Evolutionary conservation across 257 asterid species (phyloP).

Genomic region (Parsonsia alboflavescens): DNA sequence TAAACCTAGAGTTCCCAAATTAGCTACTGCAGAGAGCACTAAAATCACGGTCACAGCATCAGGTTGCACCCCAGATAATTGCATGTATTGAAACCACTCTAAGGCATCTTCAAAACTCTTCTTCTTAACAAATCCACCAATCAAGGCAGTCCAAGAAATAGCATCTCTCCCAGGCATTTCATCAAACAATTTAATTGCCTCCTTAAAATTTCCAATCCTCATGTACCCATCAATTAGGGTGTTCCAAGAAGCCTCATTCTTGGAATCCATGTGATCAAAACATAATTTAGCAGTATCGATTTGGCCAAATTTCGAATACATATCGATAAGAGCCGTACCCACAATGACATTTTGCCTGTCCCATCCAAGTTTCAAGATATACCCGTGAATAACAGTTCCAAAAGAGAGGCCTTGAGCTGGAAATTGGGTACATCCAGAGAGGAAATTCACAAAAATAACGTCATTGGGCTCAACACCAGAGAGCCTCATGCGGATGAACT

Average conservation of each 20-base stretch:
- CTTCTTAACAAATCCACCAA: slow-evolving; percentile 64
- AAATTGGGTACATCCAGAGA: slow-evolving; percentile 63
- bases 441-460: slow-evolving; percentile 53
- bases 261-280: slow-evolving; percentile 43
- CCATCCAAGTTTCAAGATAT: slow-evolving; percentile 53
- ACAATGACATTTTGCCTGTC: slow-evolving; percentile 50
- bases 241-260: slow-evolving; percentile 72
- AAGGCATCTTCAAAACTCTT: slow-evolving; percentile 53
- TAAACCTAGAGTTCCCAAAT: slow-evolving; percentile 61
- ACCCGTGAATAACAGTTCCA: slow-evolving; percentile 54
- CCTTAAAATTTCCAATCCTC: slow-evolving; percentile 47
- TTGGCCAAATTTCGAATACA: slow-evolving; percentile 60
- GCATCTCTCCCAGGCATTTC: slow-evolving; percentile 71
- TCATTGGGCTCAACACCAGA: slow-evolving; percentile 54
- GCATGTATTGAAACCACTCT: slow-evolving; percentile 68
- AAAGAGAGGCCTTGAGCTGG: slow-evolving; percentile 33
- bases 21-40: slow-evolving; percentile 62
- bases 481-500: slow-evolving; percentile 50
- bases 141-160: slow-evolving; percentile 70
- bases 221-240: slow-evolving; percentile 59
- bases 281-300: slow-evolving; percentile 40
- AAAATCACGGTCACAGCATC: slow-evolving; percentile 60
- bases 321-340: slow-evolving; percentile 62
- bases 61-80: slow-evolving; percentile 39
- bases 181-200: slow-evolving; percentile 51